Conservation (phyloP, 305 asterid species). For the Solanum hybrid region DNA sequence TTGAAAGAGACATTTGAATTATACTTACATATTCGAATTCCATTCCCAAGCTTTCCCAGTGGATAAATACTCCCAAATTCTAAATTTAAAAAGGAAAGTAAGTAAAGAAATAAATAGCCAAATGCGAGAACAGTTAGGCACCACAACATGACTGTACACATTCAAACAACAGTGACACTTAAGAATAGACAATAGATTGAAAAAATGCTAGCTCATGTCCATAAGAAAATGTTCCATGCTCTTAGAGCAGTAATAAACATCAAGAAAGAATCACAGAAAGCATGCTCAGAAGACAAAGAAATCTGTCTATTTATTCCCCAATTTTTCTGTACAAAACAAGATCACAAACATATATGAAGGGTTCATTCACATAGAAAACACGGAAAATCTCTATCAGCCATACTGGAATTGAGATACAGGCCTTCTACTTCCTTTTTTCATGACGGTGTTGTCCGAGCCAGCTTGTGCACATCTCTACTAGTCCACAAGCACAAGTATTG, state of each 20-base stretch:
- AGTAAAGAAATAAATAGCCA: not conserved
- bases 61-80: slow-evolving; percentile 67
- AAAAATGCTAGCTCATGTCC: not conserved
- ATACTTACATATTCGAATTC: slow-evolving; percentile 82
- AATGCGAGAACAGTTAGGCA: not conserved
- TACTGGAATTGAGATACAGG: not conserved
- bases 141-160: not conserved
- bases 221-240: not conserved
- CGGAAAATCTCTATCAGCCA: not conserved
- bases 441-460: not conserved
- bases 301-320: not conserved
- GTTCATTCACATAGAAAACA: not conserved
- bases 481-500: not conserved
- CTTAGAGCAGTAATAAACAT: not conserved
- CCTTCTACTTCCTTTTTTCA: not conserved
- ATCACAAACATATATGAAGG: not conserved
- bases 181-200: not conserved
- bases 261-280: not conserved
- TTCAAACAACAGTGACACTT: not conserved
- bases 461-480: not conserved
- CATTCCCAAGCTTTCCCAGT: slow-evolving; percentile 78
- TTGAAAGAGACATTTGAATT: not conserved
- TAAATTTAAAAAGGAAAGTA: slow-evolving; percentile 13
- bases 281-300: not conserved
- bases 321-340: not conserved